phyloP scores from a whole-genome alignment of 257 asterid species.

The Ocimum tenuiflorum region DNA sequence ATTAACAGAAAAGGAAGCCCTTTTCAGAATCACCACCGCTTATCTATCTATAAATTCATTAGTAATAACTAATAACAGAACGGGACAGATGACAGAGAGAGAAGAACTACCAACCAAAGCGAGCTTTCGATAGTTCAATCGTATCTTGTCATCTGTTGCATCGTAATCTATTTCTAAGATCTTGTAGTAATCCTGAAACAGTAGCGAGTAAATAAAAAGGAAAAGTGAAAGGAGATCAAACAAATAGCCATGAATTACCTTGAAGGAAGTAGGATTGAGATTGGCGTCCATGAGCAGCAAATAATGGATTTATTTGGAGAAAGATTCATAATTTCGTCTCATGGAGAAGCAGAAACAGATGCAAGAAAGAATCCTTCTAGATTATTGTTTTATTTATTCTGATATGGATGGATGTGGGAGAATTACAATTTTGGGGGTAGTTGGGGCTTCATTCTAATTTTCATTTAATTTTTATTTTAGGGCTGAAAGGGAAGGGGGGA shows the following conservation, averaged over 20 bases:
- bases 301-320: not conserved
- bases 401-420: not conserved
- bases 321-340: conserved; percentile 28
- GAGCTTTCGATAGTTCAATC: conserved; percentile 50
- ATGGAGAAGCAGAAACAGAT: conserved; percentile 8
- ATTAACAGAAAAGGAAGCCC: too few species aligned
- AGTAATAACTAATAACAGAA: too few species aligned
- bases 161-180: conserved; percentile 58
- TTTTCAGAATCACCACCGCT: too few species aligned
- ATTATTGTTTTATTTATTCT: too few species aligned
- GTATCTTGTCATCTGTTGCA: conserved; percentile 61
- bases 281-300: conserved; percentile 33
- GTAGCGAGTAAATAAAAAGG: not conserved
- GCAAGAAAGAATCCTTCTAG: not conserved
- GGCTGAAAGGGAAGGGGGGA: too few species aligned
- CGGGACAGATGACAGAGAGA: not conserved
- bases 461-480: too few species aligned
- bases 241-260: conserved; percentile 11
- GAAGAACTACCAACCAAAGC: conserved; percentile 50
- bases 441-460: too few species aligned
- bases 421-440: not conserved
- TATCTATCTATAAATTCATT: too few species aligned
- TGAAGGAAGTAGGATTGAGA: conserved; percentile 13
- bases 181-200: conserved; percentile 58
- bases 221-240: not conserved